Conservation (phyloP, 495 filamentous ascomycete genomes). For the Aspergillus olivimuriae region DNA sequence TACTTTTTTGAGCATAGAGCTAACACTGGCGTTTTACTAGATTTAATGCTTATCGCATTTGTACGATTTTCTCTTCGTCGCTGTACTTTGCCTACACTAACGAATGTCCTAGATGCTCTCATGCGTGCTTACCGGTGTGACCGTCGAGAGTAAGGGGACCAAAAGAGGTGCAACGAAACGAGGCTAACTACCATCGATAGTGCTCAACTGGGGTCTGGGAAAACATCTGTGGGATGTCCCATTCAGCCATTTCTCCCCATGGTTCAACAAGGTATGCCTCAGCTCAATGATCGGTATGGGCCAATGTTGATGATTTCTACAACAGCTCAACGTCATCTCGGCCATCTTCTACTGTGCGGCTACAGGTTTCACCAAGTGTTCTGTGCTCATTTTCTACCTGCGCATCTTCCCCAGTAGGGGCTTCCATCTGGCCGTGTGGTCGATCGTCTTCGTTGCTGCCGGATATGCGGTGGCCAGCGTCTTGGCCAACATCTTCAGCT, state of each 20-base stretch:
- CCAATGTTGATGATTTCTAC: neutral
- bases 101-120: too few relatives aligned
- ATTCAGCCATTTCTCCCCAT: slow-evolving; percentile 5
- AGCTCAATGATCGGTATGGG: neutral
- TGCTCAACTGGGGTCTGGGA: slow-evolving; percentile 26
- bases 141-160: slow-evolving; percentile 19
- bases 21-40: slow-evolving; percentile 6
- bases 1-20: neutral
- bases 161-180: slow-evolving; percentile 3
- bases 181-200: slow-evolving; percentile 1
- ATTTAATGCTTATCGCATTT: slow-evolving; percentile 23
- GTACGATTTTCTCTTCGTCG: slow-evolving; percentile 17
- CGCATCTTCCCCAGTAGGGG: slow-evolving; percentile 38
- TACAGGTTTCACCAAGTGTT: slow-evolving; percentile 35
- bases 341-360: slow-evolving; percentile 32
- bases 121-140: slow-evolving; percentile 22
- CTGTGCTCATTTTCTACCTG: slow-evolving; percentile 43
- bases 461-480: slow-evolving; percentile 30
- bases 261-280: slow-evolving; percentile 13
- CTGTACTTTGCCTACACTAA: too few relatives aligned
- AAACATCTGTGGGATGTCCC: slow-evolving; percentile 28
- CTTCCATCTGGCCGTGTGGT: slow-evolving; percentile 29
- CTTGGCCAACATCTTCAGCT: slow-evolving; percentile 28
- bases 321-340: slow-evolving; percentile 20
- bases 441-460: slow-evolving; percentile 25